Base-by-base conservation (phyloP, 2,329 filamentous ascomycete species). In the Fusarium devonianum region DNA sequence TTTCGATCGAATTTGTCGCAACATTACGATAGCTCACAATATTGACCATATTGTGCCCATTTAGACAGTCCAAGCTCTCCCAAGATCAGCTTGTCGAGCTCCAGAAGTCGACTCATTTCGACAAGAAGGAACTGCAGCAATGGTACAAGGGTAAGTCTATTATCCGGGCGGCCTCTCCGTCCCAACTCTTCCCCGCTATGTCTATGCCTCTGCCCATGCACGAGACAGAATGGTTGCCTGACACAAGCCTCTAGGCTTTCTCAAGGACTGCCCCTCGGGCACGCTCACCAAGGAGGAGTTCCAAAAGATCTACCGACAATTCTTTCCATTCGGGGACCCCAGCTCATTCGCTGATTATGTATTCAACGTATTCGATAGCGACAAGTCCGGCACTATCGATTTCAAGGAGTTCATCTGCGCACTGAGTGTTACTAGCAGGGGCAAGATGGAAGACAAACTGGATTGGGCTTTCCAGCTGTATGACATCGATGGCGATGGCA, bases 401-500 rank as follows among this genome's bases (percentile, higher is more conserved):
- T 99, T 99, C 77, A 97, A 97, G 73, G 94, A 99, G 75, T 99
- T 99, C 76, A 99, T 99, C 75, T 97, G 93, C 77, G 94, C 94
- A 19, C 78, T 99, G 58, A 96, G 91, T 73, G 93, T 99, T 69
- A 99, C 94, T 39, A 96, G 91, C 75, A 86, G 94, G 64, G 94
- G 94, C 69, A 95, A 95, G 80, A 96, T 97, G 91, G 94, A 99
- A 77, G 94, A 99, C 77, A 99, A 99, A 76, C 82, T 99, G 49
- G 93, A 97, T 73, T 99, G 94, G 94, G 94, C 94, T 12, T 99
- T 99, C 78, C 93, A 99, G 78, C 82, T 99, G 63, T 99, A 99
- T 75, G 94, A 99, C 75, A 97, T 99, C 68, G 94, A 99, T 69
- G 93, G 94, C 47, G 94, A 99, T 72, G 94, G 94, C 69, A 96